Evolutionary conservation across 805 yeast species (phyloP), one percentile per base, ranked within the genome.

Genomic region (Brettanomyces naardenensis): DNA sequence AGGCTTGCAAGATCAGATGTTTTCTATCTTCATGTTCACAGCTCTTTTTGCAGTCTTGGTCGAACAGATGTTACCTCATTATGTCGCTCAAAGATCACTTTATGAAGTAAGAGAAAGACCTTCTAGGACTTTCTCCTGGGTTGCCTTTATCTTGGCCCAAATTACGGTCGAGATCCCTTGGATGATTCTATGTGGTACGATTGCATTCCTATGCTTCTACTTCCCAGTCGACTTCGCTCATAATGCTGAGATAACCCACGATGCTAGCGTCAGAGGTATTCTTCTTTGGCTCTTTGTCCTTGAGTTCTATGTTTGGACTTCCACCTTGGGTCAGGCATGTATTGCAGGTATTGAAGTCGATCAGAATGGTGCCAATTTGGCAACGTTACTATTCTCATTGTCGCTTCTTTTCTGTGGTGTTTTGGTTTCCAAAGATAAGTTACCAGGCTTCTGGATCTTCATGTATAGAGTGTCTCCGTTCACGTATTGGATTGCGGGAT

Each of bases 1-100:
- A 60, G 78, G 83, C 49, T 54, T 84, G 46, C 94, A 85, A 57
- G 81, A 84, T 58, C 90, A 80, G 62, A 76, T 81, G 85, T 76
- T 80, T 48, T 67, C 87, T 3, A 51, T 79, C 19, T 83, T 81
- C 62, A 76, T 80, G 83, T 71, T 74, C 52, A 56, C 73, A 32
- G 66, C 70, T 47, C 59, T 68, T 28, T 70, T 75, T 60, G 69
- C 67, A 47, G 74, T 80, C 21, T 49, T 74, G 44, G 55, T 75
- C 32, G 74, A 76, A 45, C 86, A 80, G 56, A 65, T 72, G 58
- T 54, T 77, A 42, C 86, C 86, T 13, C 54, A 69, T 39, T 80
- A 63, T 52, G 70, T 74, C 19, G 47, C 61, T 22, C 83, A 76
- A 53, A 70, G 87, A 61, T 72, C 67, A 47, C 56, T 79, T 28